Base-by-base conservation (phyloP, 169 alveolate genomes). In the Toxoplasma gondii region DNA sequence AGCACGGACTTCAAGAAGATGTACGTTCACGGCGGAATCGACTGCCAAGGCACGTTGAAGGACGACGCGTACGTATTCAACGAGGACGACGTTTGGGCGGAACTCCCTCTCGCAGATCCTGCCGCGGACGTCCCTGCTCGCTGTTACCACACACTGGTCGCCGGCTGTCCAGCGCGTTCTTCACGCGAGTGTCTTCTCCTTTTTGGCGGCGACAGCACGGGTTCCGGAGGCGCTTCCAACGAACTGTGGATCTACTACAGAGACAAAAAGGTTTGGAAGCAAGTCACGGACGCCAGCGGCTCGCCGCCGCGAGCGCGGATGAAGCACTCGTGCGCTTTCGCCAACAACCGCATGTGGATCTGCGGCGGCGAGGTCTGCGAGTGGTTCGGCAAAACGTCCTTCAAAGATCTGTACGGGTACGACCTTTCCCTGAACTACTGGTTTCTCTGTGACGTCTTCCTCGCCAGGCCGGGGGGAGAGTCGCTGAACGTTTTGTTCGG, bases 291-390 rank as follows among this genome's bases (percentile, higher is more conserved):
- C 53, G 90, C 90, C 36, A 43, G 69, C 34, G 90, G 90, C 38
- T 16, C 64, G 64, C 90, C 90, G 34, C 90, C 90, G 38, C 1
- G 38, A 31, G 38, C 69, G n/a, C 90, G 90, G 9, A 24, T 41
- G 38, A 43, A 41, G 41, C 90, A 82, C 90, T 22, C 90, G 34
- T 12, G 54, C 19, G 58, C 67, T 36, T 36, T 82, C 41, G 90
- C 90, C n/a, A 19, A 43, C 90, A 43, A 82, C 41, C 53, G 67
- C 39, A 43, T 82, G 90, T 82, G 90, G 90, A 82, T 82, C 24
- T 38, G 90, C 34, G 90, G 90, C 53, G 90, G 90, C 38, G 69
- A 29, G 10, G 12, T 67, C 12, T 49, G 69, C 38, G 90, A 43
- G 31, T 82, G 90, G 90, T 36, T 82, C 27, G 64, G 90, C n/a